These are phyloP conservation scores for Gomphus bonarii DNA, from an alignment of 1,284 basidiomycete genomes.

Conservation along the genomic window DNA sequence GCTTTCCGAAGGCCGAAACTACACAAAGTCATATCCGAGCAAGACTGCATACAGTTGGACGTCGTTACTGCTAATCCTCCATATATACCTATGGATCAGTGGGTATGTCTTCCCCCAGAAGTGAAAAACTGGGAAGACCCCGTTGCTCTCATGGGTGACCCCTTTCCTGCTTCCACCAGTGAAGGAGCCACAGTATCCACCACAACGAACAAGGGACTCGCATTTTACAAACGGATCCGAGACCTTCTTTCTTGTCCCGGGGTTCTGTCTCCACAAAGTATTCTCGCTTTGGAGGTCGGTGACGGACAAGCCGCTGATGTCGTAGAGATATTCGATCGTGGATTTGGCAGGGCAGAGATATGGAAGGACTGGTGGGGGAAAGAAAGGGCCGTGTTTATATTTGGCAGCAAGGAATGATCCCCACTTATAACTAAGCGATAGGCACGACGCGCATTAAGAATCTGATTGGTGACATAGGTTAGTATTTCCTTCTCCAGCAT, in stretches of 20 bases:
- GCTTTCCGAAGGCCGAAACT: slow-evolving; percentile 23
- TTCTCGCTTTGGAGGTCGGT: slow-evolving; percentile 76
- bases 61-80: slow-evolving; percentile 90
- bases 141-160: slow-evolving; percentile 71
- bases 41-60: slow-evolving; percentile 41
- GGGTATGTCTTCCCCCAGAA: slow-evolving; percentile 47
- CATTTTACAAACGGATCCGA: slow-evolving; percentile 71
- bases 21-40: slow-evolving; percentile 19
- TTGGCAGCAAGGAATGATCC: background rate
- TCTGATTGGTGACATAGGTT: background rate
- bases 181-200: slow-evolving; percentile 13
- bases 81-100: slow-evolving; percentile 70
- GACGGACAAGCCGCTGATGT: slow-evolving; percentile 60
- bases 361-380: slow-evolving; percentile 74
- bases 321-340: slow-evolving; percentile 40
- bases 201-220: slow-evolving; percentile 40
- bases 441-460: background rate
- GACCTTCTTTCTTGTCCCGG: slow-evolving; percentile 38
- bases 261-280: slow-evolving; percentile 31
- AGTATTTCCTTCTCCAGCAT: background rate
- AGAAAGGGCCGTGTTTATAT: slow-evolving; percentile 30
- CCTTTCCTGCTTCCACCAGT: slow-evolving; percentile 10
- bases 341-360: slow-evolving; percentile 42
- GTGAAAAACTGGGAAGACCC: slow-evolving; percentile 76
- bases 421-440: background rate